Evolutionary conservation across 352 stramenopile species (phyloP), one percentile per base, ranked within the genome.

Genomic region (Pythium dissotocum): DNA sequence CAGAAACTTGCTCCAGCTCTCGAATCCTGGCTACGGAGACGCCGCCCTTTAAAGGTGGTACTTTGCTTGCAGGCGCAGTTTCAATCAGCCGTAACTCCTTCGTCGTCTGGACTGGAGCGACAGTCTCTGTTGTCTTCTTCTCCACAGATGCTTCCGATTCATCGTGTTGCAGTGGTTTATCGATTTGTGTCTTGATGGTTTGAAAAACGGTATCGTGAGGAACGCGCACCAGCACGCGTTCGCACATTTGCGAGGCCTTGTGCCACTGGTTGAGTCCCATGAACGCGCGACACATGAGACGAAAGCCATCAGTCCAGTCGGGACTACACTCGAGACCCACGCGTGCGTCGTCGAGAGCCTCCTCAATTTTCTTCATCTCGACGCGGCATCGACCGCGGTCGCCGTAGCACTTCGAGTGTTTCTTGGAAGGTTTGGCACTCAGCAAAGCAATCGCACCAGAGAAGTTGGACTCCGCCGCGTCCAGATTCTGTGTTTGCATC

Each of bases 341-440:
- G 21, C 48, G 30, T 2, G 46, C 48, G 14, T 56, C 59, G 7
- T 24, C 35, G 9, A 51, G n/a, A 2, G 59, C 46, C 4, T 58
- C 18, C 1, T 58, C 18, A 32, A 58, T 51, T 10, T 51, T 51
- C 2, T 14, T 14, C n/a, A 58, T 35, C n/a, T 35, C 16, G 1
- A 65, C 9, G 8, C 46, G n/a, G 32, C 59, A 65, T 4, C 46
- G 30, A 21, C 46, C 46, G 6, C 59, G 59, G 12, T 65, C 59
- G n/a, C 55, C 28, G 13, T 18, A 30, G 16, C 42, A 36, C 46
- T 12, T 49, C 8, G 46, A 49, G 28, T n/a, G 9, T 57, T 32
- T 4, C 40, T 33, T 18, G 44, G 44, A 36, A 46, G 28, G 4
- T n/a, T n/a, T 8, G 18, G 13, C 6, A 9, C 59, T 16, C 4